phyloP scores from a whole-genome alignment of 169 alveolate genomes.

The Fabrea salina region DNA sequence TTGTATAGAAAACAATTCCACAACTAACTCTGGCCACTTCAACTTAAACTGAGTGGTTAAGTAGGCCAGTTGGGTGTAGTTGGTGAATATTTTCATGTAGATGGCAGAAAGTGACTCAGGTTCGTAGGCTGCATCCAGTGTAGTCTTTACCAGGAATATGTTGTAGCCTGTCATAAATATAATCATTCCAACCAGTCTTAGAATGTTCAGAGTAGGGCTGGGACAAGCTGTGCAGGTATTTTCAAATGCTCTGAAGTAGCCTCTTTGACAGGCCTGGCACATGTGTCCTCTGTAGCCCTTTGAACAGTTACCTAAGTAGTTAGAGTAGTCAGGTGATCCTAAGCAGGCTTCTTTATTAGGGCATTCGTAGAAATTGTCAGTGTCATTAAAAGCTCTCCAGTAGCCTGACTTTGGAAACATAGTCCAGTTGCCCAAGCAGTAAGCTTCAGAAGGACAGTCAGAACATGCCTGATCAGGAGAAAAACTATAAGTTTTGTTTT shows the following conservation, averaged over 20 bases:
- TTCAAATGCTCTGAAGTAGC: background rate
- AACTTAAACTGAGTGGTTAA: background rate
- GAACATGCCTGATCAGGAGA: background rate
- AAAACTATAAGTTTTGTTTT: background rate
- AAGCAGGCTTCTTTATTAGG: slow-evolving; percentile 42
- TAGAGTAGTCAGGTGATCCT: slow-evolving; percentile 30
- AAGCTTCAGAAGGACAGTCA: slow-evolving; percentile 30
- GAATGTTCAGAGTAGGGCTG: background rate
- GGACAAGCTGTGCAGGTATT: slow-evolving; percentile 16
- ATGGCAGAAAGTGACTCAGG: background rate
- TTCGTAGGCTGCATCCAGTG: slow-evolving; percentile 19
- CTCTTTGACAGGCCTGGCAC: slow-evolving; percentile 7
- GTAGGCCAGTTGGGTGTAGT: background rate
- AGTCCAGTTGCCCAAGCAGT: slow-evolving; percentile 30
- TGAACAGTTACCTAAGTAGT: slow-evolving; percentile 3
- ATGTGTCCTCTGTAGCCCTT: slow-evolving; percentile 20
- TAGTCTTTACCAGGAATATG: no score
- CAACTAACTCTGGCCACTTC: background rate
- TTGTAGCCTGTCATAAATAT: no score
- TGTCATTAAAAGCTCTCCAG: slow-evolving; percentile 45
- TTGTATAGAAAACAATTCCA: background rate
- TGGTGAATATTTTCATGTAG: background rate
- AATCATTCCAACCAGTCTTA: background rate
- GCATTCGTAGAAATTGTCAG: slow-evolving; percentile 48
- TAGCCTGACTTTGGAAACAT: slow-evolving; percentile 51